These are phyloP conservation scores for Globisporangium rhizosaccharum DNA, from an alignment of 352 stramenopile species.

Conservation along the genomic window DNA sequence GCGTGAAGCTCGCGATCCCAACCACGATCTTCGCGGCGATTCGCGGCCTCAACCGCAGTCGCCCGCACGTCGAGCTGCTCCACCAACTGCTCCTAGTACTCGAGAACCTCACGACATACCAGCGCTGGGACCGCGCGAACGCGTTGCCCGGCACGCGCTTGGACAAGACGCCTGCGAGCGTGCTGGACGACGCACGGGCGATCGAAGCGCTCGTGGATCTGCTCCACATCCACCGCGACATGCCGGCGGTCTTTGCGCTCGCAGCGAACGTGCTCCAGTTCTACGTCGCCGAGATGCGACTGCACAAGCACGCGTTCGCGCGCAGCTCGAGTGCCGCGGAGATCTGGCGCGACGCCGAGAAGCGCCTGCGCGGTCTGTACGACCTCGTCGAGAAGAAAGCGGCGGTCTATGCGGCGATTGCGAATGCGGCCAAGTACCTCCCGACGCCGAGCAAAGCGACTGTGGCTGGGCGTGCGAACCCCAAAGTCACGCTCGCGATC, in stretches of 20 bases:
- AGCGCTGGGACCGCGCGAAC: constrained; percentile 17
- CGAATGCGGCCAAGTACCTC: constrained; percentile 12
- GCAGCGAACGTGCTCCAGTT: constrained; percentile 55
- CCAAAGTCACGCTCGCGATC: too few relatives aligned
- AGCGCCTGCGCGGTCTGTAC: constrained; percentile 40
- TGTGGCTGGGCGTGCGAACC: too few relatives aligned
- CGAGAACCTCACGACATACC: constrained; percentile 85
- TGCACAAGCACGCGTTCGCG: constrained; percentile 12
- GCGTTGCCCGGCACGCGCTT: constrained; percentile 11
- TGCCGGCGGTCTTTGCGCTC: constrained; percentile 77
- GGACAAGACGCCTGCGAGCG: constrained; percentile 34
- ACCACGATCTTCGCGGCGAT: constrained; percentile 91
- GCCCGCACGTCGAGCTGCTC: constrained; percentile 93
- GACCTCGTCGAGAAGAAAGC: constrained; percentile 53
- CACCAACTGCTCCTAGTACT: constrained; percentile 79
- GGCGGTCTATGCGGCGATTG: constrained; percentile 40
- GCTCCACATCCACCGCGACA: constrained; percentile 93
- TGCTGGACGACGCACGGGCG: constrained; percentile 51
- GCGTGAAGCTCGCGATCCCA: constrained; percentile 80
- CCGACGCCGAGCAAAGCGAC: not conserved
- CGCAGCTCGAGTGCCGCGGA: constrained; percentile 3
- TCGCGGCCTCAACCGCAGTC: constrained; percentile 91
- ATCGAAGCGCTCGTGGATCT: constrained; percentile 91
- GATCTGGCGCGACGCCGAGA: constrained; percentile 47
- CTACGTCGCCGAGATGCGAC: constrained; percentile 37